Percentiles rank a stretch among this genome's conserved stretches.
Evolutionary conservation across 768 basidiomycete species (phyloP).

Genomic region (Vararia minispora): DNA sequence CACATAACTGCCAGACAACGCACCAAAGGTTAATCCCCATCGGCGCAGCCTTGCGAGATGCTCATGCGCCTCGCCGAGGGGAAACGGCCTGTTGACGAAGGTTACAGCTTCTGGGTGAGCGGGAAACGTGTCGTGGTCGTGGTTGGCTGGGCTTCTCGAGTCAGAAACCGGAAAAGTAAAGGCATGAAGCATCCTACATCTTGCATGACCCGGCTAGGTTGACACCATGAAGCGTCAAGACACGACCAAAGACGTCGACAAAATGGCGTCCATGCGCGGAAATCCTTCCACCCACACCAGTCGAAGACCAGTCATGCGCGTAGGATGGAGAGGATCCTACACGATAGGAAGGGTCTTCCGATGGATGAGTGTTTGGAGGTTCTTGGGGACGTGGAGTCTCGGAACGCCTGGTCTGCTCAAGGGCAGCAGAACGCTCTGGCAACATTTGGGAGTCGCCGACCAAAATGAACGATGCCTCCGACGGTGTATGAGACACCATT

Average conservation of each 20-base stretch:
- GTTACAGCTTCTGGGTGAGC: constrained; percentile 52
- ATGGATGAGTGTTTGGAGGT: constrained; percentile 31
- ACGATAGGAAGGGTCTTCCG: constrained; percentile 28
- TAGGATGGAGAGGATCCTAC: constrained; percentile 41
- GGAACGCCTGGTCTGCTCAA: neutral
- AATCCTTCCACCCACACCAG: constrained; percentile 45
- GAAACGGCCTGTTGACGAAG: constrained; percentile 88
- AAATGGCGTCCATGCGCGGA: constrained; percentile 67
- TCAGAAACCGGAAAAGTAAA: constrained; percentile 4
- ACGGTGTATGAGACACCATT: constrained; percentile 11
- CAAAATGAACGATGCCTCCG: constrained; percentile 17
- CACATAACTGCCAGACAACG: constrained; percentile 19
- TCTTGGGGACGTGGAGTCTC: neutral
- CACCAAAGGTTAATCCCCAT: constrained; percentile 85
- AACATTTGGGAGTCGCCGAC: constrained; percentile 4
- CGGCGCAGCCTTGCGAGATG: constrained; percentile 70
- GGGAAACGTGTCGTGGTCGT: constrained; percentile 60
- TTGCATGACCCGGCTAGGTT: constrained; percentile 81
- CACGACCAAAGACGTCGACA: constrained; percentile 67
- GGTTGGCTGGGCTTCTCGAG: constrained; percentile 47
- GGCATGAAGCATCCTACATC: constrained; percentile 38
- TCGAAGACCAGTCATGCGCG: constrained; percentile 64
- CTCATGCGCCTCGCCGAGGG: constrained; percentile 77
- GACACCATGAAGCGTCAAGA: constrained; percentile 74
- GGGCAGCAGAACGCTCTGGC: neutral